phyloP scores from a whole-genome alignment of 1,284 basidiomycete genomes.

The Trichosporon sp. region DNA sequence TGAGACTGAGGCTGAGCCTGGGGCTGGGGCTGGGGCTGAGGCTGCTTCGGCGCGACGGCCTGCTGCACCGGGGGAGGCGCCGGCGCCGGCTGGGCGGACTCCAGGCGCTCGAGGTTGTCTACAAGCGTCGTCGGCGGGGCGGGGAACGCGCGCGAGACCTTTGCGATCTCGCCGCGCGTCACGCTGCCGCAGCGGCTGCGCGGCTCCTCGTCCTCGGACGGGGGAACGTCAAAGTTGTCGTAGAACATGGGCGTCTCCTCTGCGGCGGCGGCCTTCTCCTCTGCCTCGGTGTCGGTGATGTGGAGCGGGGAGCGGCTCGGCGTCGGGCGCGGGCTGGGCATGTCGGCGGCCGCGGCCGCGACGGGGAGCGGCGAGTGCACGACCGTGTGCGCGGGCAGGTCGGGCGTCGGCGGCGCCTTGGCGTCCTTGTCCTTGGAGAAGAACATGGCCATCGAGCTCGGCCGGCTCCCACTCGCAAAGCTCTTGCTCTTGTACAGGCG shows the following conservation, averaged over 20 bases:
- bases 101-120: not conserved
- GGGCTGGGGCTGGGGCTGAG: too few relatives aligned
- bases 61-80: not conserved
- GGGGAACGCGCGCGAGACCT: not conserved
- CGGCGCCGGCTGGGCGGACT: not conserved
- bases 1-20: too few relatives aligned
- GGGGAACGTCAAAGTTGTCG: conserved; percentile 16
- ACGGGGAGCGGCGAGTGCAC: not conserved
- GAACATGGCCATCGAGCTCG: conserved; percentile 4
- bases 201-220: not conserved
- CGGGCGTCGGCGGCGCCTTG: not conserved
- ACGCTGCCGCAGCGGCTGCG: not conserved
- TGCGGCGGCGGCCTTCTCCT: not conserved
- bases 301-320: not conserved
- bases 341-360: not conserved
- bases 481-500: conserved; percentile 19
- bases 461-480: conserved; percentile 5
- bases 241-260: conserved; percentile 15
- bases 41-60: too few relatives aligned
- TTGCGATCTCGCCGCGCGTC: not conserved
- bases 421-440: conserved; percentile 5
- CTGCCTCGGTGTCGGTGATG: not conserved
- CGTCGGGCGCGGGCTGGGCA: not conserved
- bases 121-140: not conserved
- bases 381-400: not conserved